These are phyloP conservation scores for Inosperma sp. DNA, from an alignment of 768 basidiomycete species.

Conservation along the genomic window DNA sequence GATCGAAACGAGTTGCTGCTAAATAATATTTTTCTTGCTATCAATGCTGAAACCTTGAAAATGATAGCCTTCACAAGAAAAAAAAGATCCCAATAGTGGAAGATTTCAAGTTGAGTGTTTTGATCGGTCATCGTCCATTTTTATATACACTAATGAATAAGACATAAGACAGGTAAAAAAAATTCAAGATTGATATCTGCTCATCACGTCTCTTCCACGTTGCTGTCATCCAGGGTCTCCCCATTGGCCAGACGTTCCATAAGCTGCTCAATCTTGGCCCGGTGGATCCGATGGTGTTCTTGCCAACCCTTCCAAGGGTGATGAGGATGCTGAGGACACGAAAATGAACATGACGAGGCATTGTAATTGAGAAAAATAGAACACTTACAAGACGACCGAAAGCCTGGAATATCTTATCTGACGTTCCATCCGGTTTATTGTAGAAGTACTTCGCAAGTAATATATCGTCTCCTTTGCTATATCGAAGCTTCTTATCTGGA, in stretches of 20 bases:
- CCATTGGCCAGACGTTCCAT: conserved; percentile 58
- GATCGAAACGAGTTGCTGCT: conserved; percentile 65
- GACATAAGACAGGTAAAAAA: not conserved
- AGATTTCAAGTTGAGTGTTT: too few species aligned
- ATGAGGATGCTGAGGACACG: conserved; percentile 68
- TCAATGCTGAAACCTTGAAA: not conserved
- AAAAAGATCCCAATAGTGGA: too few species aligned
- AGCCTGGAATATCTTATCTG: conserved; percentile 77
- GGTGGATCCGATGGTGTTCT: conserved; percentile 86
- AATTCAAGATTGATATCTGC: not conserved
- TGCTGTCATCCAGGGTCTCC: conserved; percentile 39
- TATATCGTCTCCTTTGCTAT: conserved; percentile 74
- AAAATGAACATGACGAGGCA: not conserved
- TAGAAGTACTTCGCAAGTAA: conserved; percentile 72
- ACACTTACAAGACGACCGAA: conserved; percentile 68
- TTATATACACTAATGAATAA: not conserved
- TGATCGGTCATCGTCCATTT: too few species aligned
- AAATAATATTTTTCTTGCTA: conserved; percentile 14
- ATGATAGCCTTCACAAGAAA: too few species aligned
- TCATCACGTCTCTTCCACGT: conserved; percentile 17
- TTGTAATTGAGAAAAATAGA: conserved; percentile 7
- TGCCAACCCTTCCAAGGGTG: conserved; percentile 97
- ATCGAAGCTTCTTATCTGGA: conserved; percentile 86
- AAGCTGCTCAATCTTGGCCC: conserved; percentile 78
- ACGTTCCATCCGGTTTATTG: conserved; percentile 72